Conservation (phyloP, 2,329 filamentous ascomycete species). For the Hawksworthiomyces lignivorus region DNA sequence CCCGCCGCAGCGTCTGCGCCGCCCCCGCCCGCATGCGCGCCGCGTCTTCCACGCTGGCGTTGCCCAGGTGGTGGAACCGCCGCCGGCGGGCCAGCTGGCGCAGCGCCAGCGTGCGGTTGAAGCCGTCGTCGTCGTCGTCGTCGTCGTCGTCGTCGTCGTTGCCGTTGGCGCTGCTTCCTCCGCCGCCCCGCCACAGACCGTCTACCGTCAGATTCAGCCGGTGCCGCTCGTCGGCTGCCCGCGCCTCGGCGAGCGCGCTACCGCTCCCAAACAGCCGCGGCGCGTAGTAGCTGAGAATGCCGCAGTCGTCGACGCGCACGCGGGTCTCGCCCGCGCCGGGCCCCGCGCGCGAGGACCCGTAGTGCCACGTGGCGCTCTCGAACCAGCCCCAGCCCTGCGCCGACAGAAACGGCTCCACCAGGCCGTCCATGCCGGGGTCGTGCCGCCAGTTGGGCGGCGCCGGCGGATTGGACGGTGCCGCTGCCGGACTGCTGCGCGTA, state of each 20-base stretch:
- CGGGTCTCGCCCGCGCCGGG: slow-evolving; percentile 34
- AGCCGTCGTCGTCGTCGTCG: slow-evolving; percentile 1
- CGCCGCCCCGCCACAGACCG: slow-evolving; percentile 33
- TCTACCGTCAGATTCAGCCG: slow-evolving; percentile 33
- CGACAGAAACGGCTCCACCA: slow-evolving; percentile 31
- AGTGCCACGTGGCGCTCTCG: slow-evolving; percentile 33
- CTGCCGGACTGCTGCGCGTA: slow-evolving; percentile 27
- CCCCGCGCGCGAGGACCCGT: slow-evolving; percentile 30
- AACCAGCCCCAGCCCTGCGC: slow-evolving; percentile 38
- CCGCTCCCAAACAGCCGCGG: slow-evolving; percentile 25
- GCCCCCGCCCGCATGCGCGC: slow-evolving; percentile 24
- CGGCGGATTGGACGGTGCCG: slow-evolving; percentile 26
- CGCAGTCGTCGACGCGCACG: slow-evolving; percentile 32
- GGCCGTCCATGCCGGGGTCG: slow-evolving; percentile 4
- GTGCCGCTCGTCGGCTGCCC: slow-evolving; percentile 25
- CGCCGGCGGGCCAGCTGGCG: slow-evolving; percentile 28
- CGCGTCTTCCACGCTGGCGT: slow-evolving; percentile 25
- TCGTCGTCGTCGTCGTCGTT: too few relatives aligned
- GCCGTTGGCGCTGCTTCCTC: too few relatives aligned
- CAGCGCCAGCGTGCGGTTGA: slow-evolving; percentile 21
- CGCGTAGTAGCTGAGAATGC: slow-evolving; percentile 39
- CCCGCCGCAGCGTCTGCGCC: slow-evolving; percentile 22
- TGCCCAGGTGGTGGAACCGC: slow-evolving; percentile 28
- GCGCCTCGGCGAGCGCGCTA: slow-evolving; percentile 18
- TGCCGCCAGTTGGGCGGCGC: slow-evolving; percentile 30